phyloP scores from a whole-genome alignment of 345 rosid genomes.

The Barbarea vulgaris region DNA sequence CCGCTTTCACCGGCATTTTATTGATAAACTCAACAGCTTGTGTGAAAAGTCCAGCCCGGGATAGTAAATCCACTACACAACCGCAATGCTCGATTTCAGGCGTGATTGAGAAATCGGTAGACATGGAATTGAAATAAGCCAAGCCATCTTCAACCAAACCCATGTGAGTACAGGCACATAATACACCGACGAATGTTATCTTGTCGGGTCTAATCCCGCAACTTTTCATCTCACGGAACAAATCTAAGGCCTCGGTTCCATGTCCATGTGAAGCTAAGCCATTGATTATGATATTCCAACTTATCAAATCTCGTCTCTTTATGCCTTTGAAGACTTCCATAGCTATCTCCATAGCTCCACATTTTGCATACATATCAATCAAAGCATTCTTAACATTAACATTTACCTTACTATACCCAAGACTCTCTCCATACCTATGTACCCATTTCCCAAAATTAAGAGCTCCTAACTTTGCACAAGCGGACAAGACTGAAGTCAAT shows the following conservation, averaged over 20 bases:
- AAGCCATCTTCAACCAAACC: conserved; percentile 75
- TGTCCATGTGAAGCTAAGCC: conserved; percentile 74
- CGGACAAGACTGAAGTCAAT: conserved; percentile 66
- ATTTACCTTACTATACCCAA: conserved; percentile 55
- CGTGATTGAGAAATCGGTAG: conserved; percentile 52
- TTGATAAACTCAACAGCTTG: conserved; percentile 72
- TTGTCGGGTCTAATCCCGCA: conserved; percentile 62
- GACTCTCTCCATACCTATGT: conserved; percentile 56
- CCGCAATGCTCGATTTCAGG: conserved; percentile 91
- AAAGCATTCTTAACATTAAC: conserved; percentile 68
- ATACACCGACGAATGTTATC: conserved; percentile 69
- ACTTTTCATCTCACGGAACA: conserved; percentile 62
- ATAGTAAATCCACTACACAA: conserved; percentile 80
- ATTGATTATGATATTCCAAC: conserved; percentile 77
- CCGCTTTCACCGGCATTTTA: conserved; percentile 70
- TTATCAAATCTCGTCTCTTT: conserved; percentile 68
- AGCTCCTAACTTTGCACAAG: conserved; percentile 85
- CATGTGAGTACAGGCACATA: conserved; percentile 76
- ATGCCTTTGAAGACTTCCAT: conserved; percentile 54
- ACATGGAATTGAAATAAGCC: conserved; percentile 68
- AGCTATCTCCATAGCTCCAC: conserved; percentile 66
- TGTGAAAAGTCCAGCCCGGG: conserved; percentile 66
- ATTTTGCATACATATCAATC: conserved; percentile 87
- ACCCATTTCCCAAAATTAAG: conserved; percentile 74
- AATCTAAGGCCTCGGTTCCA: conserved; percentile 62